phyloP scores from a whole-genome alignment of 768 basidiomycete species.

The Phylloporus scabripes region DNA sequence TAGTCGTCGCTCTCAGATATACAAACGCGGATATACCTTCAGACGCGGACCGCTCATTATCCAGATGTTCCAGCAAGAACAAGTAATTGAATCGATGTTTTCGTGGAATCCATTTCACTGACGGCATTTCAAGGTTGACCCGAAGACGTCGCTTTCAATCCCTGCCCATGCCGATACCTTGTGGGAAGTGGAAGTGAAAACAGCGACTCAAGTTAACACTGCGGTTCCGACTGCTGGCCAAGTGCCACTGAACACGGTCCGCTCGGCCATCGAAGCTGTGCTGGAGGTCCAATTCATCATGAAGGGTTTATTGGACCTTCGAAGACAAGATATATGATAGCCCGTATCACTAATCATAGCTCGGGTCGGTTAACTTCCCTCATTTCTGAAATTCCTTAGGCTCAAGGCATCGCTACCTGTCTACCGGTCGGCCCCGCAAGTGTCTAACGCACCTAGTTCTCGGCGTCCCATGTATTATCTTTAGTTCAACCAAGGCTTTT shows the following conservation, averaged over 20 bases:
- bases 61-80: slow-evolving; percentile 83
- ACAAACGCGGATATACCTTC: slow-evolving; percentile 77
- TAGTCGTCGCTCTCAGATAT: slow-evolving; percentile 69
- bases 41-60: slow-evolving; percentile 65
- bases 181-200: slow-evolving; percentile 88
- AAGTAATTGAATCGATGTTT: slow-evolving; percentile 37
- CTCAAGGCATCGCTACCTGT: not conserved
- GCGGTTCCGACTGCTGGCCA: slow-evolving; percentile 34
- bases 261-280: slow-evolving; percentile 63
- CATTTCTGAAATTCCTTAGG: not conserved
- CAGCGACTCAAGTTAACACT: slow-evolving; percentile 70
- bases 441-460: not conserved
- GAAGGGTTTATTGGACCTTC: slow-evolving; percentile 77
- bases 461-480: not conserved
- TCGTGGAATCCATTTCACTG: slow-evolving; percentile 1
- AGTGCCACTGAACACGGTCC: slow-evolving; percentile 65
- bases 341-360: not conserved
- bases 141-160: slow-evolving; percentile 67
- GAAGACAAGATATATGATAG: slow-evolving; percentile 60
- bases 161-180: slow-evolving; percentile 75
- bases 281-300: slow-evolving; percentile 77
- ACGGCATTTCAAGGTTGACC: slow-evolving; percentile 50
- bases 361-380: not conserved
- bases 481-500: too few relatives aligned
- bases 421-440: too few relatives aligned